Evolutionary conservation across 2,329 filamentous ascomycete species (phyloP), one percentile per base, ranked within the genome.

Genomic region (Fusarium keratoplasticum): DNA sequence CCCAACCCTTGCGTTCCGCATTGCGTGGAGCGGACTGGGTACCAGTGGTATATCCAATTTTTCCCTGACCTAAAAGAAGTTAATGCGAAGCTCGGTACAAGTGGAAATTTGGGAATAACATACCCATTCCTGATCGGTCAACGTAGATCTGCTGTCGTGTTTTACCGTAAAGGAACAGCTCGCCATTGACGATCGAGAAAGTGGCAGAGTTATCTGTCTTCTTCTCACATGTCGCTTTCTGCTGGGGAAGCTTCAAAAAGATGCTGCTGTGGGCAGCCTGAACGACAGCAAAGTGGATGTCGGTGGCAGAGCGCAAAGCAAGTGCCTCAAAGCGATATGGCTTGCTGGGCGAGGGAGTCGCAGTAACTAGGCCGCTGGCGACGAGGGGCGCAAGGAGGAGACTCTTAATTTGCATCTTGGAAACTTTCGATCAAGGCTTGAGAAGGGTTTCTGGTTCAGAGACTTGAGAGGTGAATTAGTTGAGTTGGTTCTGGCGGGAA

Each of bases 1-100:
- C 69, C 83, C 87, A 91, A 66, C 83, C 84, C 44, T 81, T 82
- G 58, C 82, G 81, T 82, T 90, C 86, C 31, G 71, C 79, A 78
- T 87, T 84, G 50, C 74, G 76, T 31, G 84, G 82, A 1, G 80
- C 65, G 9, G 58, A 74, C 85, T 72, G 36, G 76, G 84, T 40
- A 58, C 85, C 86, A 14, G 85, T 87, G 38, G 85, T 84, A 82
- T 27, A 52, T 6, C 47, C 27, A n/a, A 52, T 18, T 14, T 52
- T 52, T 29, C 47, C 47, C 25, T 52, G 47, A 14, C 47, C 25
- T 52, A 52, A 47, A 25, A 22, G 3, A 16, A 25, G 7, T 25
- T 14, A 47, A 47, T 14, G 22, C 3, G 20, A 25, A 47, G 20
- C 22, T 47, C 42, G 14, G 14, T 8, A 25, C 8, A 25, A 25